Evolutionary conservation across 148 eudicot genomes (phyloP).

Genomic region (Spergularia marina): DNA sequence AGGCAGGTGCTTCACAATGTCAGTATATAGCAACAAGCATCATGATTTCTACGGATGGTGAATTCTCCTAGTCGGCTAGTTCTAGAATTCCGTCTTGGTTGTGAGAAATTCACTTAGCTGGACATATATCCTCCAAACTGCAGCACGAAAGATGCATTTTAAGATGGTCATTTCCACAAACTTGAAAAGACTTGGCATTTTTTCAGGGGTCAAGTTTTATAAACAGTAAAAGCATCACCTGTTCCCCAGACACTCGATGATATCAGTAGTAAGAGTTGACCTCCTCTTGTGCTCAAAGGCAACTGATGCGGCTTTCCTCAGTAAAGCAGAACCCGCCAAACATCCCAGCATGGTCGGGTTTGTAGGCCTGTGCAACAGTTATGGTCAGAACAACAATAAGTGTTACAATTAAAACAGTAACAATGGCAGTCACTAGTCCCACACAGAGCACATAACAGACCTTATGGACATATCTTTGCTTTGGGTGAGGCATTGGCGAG

Average conservation of each 20-base stretch:
- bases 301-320: constrained; percentile 75
- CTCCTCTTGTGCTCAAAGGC: constrained; percentile 70
- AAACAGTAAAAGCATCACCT: constrained; percentile 37
- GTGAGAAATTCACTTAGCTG: constrained; percentile 29
- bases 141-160: constrained; percentile 21
- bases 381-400: not conserved
- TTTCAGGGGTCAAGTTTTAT: not conserved
- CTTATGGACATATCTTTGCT: constrained; percentile 27
- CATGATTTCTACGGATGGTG: too few species aligned
- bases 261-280: constrained; percentile 81
- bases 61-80: too few species aligned
- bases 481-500: constrained; percentile 41
- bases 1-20: too few species aligned
- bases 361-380: constrained; percentile 19
- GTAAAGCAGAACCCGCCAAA: constrained; percentile 73
- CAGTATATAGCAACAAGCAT: too few species aligned
- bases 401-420: not conserved
- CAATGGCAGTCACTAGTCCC: not conserved
- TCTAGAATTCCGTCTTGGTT: too few species aligned
- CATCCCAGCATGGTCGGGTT: constrained; percentile 71
- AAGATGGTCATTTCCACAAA: not conserved
- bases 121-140: constrained; percentile 82
- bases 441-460: constrained; percentile 14
- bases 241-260: constrained; percentile 76
- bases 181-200: not conserved